Evolutionary conservation across 2,329 filamentous ascomycete genomes (phyloP), one percentile per base, ranked within the genome.

Genomic region (Apiospora phragmitis): DNA sequence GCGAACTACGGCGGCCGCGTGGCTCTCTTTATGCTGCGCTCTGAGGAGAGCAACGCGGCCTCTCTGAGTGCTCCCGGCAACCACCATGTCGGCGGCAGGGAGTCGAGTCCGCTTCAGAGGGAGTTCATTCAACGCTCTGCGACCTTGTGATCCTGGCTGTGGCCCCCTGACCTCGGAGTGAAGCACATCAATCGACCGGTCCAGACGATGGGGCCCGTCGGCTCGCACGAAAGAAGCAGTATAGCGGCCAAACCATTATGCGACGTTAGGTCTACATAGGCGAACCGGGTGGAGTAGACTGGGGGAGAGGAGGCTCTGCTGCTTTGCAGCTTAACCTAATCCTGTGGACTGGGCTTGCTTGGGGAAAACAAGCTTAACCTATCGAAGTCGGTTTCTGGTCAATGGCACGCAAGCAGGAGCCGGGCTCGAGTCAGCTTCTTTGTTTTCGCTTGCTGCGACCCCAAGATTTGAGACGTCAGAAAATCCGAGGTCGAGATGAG

Each of bases 391-490:
- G 11, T 59, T 59, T 59, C 51, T 59, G 51, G 29, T 35, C 51
- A 35, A 59, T 59, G 51, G 29, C 18, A 35, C 51, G 51, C 18
- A n/a, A 21, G 24, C 12, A 55, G 14, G 29, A 59, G 16, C 7
- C 51, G 18, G 29, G 8, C 51, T 59, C 29, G 43, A 21, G n/a
- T n/a, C n/a, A n/a, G n/a, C n/a, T 11, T 9, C 14, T 14, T n/a
- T 16, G 55, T n/a, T n/a, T n/a, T n/a, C 55, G 32, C 55, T 38
- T 62, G 55, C 32, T 38, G 55, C 2, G 55, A 38, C 55, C 49
- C 49, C 29, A n/a, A 35, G 51, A 18, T 35, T 62, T 62, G 55
- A 62, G 55, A 62, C 55, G 55, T 62, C 55, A 62, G 55, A 62
- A 62, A 62, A 38, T n/a, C 55, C 8, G 32, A 62, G 21, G 55